Base-by-base conservation (phyloP, 2,329 filamentous ascomycete genomes). In the Pseudocercospora fuligena region DNA sequence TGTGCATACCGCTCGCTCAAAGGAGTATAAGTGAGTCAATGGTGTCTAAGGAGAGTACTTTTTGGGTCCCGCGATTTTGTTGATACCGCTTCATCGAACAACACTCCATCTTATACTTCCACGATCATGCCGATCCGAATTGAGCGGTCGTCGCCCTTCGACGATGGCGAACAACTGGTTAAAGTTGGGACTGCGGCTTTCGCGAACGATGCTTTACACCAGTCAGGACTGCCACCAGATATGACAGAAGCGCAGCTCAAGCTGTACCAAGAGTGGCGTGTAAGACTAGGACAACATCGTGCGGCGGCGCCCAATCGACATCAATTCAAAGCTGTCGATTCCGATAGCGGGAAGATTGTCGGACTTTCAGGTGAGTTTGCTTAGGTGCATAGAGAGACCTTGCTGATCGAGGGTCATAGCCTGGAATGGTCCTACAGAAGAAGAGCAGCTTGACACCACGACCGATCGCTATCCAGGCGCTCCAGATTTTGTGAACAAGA, bases 401-500 rank as follows among this genome's bases (percentile, higher is more conserved):
- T 9, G 33, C 61, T 40, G 4, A 62, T 43, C 14, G 4, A 56
- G 60, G 16, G 19, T 21, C 16, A 21, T 23, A 56, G 60, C 60
- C 14, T 66, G 65, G 65, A 56, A 56, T 47, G 61, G 60, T 21
- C 60, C 65, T 3, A 51, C 58, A 6, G 29, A 56, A 11, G 5
- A 60, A n/a, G 47, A 54, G 12, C 23, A 60, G 9, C 51, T 19
- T 27, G 60, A 46, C 43, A 53, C 43, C 25, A 21, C 40, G 6
- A 23, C 33, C 9, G n/a, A 56, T 47, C 64, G 51, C 12, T 43
- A 40, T 29, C 59, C 61, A 7, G 54, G 56, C 31, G 49, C 23
- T 56, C 64, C 64, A 21, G 51, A 58, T 14, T 66, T 51, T n/a
- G 25, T 66, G 9, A 49, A 63, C 11, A 53, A 40, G n/a, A 21